Evolutionary conservation across 2,329 filamentous ascomycete species (phyloP).

Genomic region (Endoconidiophora polonica): DNA sequence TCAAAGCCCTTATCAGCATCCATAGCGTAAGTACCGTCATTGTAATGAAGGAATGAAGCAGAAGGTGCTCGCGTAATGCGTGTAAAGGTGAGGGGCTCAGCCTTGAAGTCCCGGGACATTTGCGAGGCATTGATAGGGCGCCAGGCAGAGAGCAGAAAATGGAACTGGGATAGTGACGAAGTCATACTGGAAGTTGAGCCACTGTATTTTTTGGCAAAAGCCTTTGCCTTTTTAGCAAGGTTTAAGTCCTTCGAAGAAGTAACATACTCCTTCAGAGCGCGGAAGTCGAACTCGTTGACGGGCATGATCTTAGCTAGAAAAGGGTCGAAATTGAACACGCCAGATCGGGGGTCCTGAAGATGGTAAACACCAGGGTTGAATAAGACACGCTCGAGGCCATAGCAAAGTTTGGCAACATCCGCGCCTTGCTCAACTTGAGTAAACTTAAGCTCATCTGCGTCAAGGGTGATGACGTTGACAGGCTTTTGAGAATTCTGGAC

Average conservation of each 20-base stretch:
- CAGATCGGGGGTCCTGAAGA: constrained; percentile 71
- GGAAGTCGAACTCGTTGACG: constrained; percentile 79
- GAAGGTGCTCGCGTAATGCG: constrained; percentile 53
- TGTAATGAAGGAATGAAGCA: constrained; percentile 67
- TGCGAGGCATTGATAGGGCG: constrained; percentile 49
- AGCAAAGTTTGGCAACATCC: constrained; percentile 43
- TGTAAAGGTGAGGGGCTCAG: constrained; percentile 52
- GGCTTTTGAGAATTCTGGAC: neutral
- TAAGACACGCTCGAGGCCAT: constrained; percentile 73
- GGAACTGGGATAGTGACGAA: constrained; percentile 70
- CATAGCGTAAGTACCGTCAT: constrained; percentile 78
- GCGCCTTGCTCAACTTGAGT: constrained; percentile 20
- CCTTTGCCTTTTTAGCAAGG: constrained; percentile 50
- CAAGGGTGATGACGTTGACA: constrained; percentile 19
- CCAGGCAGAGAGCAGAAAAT: constrained; percentile 78
- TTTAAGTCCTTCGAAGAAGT: constrained; percentile 74
- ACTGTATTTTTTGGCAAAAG: constrained; percentile 61
- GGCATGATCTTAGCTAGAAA: constrained; percentile 91
- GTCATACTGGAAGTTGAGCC: constrained; percentile 98
- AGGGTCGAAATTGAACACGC: constrained; percentile 92
- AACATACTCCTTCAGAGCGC: constrained; percentile 69
- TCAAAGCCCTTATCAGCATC: constrained; percentile 93
- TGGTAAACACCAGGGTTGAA: constrained; percentile 92
- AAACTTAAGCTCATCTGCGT: constrained; percentile 17
- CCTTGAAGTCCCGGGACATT: constrained; percentile 50